A percentile compares a stretch with the other conserved stretches of the same genome.
These are phyloP conservation scores for Termitomyces sp. DNA, from an alignment of 768 basidiomycete genomes.

Conservation along the genomic window DNA sequence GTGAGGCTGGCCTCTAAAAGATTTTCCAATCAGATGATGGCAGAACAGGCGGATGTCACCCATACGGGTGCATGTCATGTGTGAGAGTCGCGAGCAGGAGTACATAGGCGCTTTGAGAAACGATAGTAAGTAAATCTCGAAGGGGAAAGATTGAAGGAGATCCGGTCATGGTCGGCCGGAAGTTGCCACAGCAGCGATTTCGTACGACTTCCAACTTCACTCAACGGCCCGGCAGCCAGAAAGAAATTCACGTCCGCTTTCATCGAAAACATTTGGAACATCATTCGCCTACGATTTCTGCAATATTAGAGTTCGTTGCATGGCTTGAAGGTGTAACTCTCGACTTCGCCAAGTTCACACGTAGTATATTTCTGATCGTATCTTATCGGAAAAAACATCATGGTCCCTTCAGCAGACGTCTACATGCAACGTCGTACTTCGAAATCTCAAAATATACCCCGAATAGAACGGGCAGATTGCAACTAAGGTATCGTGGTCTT, in stretches of 20 bases:
- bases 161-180: not conserved
- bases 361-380: not conserved
- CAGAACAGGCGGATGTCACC: not conserved
- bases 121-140: conserved; percentile 4
- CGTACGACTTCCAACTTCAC: not conserved
- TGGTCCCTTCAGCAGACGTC: not conserved
- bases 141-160: conserved; percentile 17
- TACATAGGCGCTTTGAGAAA: conserved; percentile 5
- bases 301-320: too few relatives aligned
- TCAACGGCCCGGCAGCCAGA: not conserved
- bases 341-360: not conserved
- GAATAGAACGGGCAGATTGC: conserved; percentile 18
- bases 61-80: conserved; percentile 11
- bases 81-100: conserved; percentile 7
- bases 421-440: not conserved
- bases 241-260: too few relatives aligned
- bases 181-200: conserved; percentile 1
- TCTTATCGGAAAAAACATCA: not conserved
- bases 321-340: too few relatives aligned
- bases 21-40: conserved; percentile 11
- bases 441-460: conserved; percentile 5
- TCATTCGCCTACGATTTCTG: too few relatives aligned
- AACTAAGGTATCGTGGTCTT: conserved; percentile 8
- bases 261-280: not conserved
- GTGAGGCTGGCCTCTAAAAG: not conserved